These are phyloP conservation scores for Pneumocystis murina DNA, from an alignment of 1,139 yeast species.

Conservation along the genomic window DNA sequence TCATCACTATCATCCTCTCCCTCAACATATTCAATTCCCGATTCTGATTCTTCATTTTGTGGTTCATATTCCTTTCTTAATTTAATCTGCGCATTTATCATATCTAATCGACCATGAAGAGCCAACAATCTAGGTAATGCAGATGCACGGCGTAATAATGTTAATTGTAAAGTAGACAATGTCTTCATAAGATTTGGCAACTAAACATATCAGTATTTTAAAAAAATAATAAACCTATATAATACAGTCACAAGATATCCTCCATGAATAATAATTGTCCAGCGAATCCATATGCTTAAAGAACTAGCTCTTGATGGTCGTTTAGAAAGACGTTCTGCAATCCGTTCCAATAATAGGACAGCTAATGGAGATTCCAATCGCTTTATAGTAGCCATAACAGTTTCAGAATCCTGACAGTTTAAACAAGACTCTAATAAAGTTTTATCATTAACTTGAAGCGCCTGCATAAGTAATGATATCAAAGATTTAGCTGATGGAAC, in stretches of 20 bases:
- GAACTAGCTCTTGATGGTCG: slow-evolving; percentile 54
- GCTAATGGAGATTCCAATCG: slow-evolving; percentile 60
- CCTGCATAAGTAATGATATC: slow-evolving; percentile 28
- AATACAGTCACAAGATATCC: slow-evolving; percentile 46
- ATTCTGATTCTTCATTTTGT: slow-evolving; percentile 32
- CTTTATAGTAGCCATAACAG: slow-evolving; percentile 57
- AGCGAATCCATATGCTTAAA: slow-evolving; percentile 78
- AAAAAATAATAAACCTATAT: background rate
- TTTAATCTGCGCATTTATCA: slow-evolving; percentile 54
- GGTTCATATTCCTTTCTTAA: slow-evolving; percentile 42
- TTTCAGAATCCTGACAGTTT: slow-evolving; percentile 53
- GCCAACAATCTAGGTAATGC: slow-evolving; percentile 68
- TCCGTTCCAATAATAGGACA: slow-evolving; percentile 57
- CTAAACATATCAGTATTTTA: background rate
- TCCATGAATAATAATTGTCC: slow-evolving; percentile 86
- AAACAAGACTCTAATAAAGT: slow-evolving; percentile 55
- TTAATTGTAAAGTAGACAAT: slow-evolving; percentile 62
- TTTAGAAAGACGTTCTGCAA: slow-evolving; percentile 73
- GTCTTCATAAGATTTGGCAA: slow-evolving; percentile 55
- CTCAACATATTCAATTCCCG: slow-evolving; percentile 12
- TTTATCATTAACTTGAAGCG: slow-evolving; percentile 28
- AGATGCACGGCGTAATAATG: slow-evolving; percentile 57
- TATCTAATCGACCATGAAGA: slow-evolving; percentile 64
- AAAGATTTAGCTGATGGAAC: slow-evolving; percentile 24
- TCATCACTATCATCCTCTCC: slow-evolving; percentile 13